phyloP scores from a whole-genome alignment of 768 basidiomycete genomes.

The Tulasnella calospora region DNA sequence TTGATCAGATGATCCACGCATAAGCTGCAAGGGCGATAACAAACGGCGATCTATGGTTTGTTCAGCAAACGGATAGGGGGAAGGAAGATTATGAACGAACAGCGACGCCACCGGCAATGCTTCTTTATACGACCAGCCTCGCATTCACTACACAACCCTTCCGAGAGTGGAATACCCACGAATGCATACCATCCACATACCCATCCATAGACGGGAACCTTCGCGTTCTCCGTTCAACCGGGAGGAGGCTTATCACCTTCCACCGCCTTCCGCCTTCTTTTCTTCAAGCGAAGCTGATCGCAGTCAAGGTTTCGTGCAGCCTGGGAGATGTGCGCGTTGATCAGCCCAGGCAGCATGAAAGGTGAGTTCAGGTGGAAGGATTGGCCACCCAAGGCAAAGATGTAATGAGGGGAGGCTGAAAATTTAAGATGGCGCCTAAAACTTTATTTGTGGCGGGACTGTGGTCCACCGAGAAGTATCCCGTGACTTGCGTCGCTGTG shows the following conservation, averaged over 20 bases:
- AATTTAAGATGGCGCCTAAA: too few species aligned
- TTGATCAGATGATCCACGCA: not conserved
- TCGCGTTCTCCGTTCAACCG: slow-evolving; percentile 25
- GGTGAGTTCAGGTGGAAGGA: too few species aligned
- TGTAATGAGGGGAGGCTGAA: too few species aligned
- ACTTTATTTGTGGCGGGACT: too few species aligned
- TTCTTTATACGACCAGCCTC: slow-evolving; percentile 44
- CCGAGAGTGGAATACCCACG: slow-evolving; percentile 68
- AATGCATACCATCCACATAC: too few species aligned
- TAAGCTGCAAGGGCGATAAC: not conserved
- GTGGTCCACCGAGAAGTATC: too few species aligned
- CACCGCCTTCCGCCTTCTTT: slow-evolving; percentile 36
- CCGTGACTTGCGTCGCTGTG: too few species aligned
- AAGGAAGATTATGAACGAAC: not conserved
- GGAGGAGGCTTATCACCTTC: slow-evolving; percentile 19
- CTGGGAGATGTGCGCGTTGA: too few species aligned
- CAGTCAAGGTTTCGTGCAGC: slow-evolving; percentile 31
- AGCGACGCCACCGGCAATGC: slow-evolving; percentile 25
- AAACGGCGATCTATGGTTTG: not conserved
- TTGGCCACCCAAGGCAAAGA: slow-evolving; percentile 34
- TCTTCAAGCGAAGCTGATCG: slow-evolving; percentile 31
- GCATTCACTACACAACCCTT: slow-evolving; percentile 73
- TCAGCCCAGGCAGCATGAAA: too few species aligned
- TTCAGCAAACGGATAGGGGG: not conserved
- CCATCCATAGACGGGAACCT: slow-evolving; percentile 57